A percentile compares a stretch with the other conserved stretches of the same genome.
Conservation (phyloP, 129 eudicot species). For the Helichrysum umbraculigerum region DNA sequence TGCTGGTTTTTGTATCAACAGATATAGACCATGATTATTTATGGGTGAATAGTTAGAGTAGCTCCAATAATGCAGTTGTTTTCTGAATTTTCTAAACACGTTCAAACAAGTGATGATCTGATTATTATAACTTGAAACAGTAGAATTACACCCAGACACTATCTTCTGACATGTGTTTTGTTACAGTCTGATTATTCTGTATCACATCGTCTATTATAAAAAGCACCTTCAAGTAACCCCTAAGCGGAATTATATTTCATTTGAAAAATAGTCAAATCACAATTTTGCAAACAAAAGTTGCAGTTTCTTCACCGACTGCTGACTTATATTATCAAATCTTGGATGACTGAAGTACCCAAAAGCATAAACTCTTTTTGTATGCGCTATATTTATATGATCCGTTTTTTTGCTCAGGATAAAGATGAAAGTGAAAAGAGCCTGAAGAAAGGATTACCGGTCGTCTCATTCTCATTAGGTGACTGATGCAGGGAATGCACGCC, state of each 20-base stretch:
- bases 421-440: slow-evolving; percentile 70
- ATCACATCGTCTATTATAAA: background rate
- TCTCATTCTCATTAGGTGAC: slow-evolving; percentile 85
- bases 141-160: background rate
- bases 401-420: slow-evolving; percentile 56
- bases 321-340: no score
- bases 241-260: no score
- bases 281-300: no score
- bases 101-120: no score
- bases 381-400: background rate
- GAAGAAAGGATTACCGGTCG: slow-evolving; percentile 59
- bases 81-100: background rate
- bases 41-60: background rate
- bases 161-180: background rate
- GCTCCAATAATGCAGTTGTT: background rate
- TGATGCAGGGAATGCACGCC: no score
- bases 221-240: no score
- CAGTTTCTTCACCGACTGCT: no score
- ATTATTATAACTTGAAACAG: no score
- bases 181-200: background rate
- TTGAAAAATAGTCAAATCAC: no score
- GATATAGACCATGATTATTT: background rate
- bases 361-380: background rate
- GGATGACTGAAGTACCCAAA: background rate
- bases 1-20: no score